phyloP scores from a whole-genome alignment of 257 asterid species.

The Solanum acaule region DNA sequence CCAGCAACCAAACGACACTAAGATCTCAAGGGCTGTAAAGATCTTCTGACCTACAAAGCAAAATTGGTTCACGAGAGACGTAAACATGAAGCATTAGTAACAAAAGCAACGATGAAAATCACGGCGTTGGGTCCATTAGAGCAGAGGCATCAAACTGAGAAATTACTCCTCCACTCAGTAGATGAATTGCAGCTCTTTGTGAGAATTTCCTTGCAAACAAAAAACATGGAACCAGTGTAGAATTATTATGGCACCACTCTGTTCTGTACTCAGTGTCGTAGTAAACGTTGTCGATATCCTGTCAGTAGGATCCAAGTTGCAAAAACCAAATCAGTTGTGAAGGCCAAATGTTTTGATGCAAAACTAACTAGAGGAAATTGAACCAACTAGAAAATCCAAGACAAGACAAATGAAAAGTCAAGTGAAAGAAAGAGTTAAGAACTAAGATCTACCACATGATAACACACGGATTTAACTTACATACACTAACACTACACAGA shows the following conservation, averaged over 20 bases:
- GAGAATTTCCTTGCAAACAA: conserved; percentile 83
- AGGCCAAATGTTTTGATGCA: background rate
- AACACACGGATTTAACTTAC: background rate
- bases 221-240: conserved; percentile 57
- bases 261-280: conserved; percentile 74
- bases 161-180: conserved; percentile 44
- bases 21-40: background rate
- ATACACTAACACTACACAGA: background rate
- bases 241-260: conserved; percentile 85
- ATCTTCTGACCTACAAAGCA: background rate
- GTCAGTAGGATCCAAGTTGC: conserved; percentile 2
- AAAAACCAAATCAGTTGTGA: background rate
- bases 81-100: background rate
- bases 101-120: background rate
- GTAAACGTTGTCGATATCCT: conserved; percentile 70
- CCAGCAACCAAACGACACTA: background rate
- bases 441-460: too few relatives aligned
- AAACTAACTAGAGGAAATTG: background rate
- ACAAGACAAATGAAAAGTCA: too few relatives aligned
- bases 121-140: conserved; percentile 27
- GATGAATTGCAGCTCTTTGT: conserved; percentile 84
- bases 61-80: background rate
- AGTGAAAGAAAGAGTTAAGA: too few relatives aligned
- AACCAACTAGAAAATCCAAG: background rate
- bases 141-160: conserved; percentile 41